Percentiles rank a stretch among this genome's conserved stretches.
phyloP scores from a whole-genome alignment of 1,284 basidiomycete species.

The Trametes sp. region DNA sequence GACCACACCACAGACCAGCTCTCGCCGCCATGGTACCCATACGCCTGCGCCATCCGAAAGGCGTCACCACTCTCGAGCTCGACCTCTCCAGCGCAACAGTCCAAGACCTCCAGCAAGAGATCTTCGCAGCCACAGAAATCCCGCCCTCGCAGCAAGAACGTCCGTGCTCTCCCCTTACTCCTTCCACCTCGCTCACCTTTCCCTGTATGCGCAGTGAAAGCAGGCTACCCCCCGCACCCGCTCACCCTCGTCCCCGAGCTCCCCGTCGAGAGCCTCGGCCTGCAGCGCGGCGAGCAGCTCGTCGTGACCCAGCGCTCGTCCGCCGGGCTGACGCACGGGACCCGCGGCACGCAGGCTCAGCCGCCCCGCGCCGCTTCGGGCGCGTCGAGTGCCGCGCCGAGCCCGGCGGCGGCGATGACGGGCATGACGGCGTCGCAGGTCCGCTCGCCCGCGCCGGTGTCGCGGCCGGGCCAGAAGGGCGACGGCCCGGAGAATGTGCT shows the following conservation, averaged over 20 bases:
- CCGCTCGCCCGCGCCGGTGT: constrained; percentile 25
- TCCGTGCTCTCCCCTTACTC: constrained; percentile 48
- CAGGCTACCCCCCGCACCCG: constrained; percentile 82
- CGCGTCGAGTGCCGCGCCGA: too few species aligned
- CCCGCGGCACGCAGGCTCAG: background rate
- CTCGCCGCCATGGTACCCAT: constrained; percentile 64
- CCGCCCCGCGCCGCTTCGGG: too few species aligned
- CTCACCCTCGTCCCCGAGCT: constrained; percentile 77
- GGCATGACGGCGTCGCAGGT: constrained; percentile 38
- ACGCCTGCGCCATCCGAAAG: constrained; percentile 82
- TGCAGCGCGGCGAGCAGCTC: constrained; percentile 82
- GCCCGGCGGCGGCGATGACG: constrained; percentile 35
- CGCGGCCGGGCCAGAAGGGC: constrained; percentile 26
- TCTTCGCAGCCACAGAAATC: constrained; percentile 73
- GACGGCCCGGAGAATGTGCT: constrained; percentile 65
- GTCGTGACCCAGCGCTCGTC: constrained; percentile 68
- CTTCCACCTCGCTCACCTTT: background rate
- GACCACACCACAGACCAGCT: background rate
- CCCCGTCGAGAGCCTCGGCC: constrained; percentile 76
- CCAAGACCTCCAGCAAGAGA: constrained; percentile 75
- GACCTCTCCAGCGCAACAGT: constrained; percentile 70
- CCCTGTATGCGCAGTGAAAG: constrained; percentile 67
- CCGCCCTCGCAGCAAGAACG: constrained; percentile 79
- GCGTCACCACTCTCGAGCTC: constrained; percentile 80
- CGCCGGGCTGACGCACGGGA: constrained; percentile 22